Conservation (phyloP, 2,329 filamentous ascomycete species). For the Neofusicoccum ribis region DNA sequence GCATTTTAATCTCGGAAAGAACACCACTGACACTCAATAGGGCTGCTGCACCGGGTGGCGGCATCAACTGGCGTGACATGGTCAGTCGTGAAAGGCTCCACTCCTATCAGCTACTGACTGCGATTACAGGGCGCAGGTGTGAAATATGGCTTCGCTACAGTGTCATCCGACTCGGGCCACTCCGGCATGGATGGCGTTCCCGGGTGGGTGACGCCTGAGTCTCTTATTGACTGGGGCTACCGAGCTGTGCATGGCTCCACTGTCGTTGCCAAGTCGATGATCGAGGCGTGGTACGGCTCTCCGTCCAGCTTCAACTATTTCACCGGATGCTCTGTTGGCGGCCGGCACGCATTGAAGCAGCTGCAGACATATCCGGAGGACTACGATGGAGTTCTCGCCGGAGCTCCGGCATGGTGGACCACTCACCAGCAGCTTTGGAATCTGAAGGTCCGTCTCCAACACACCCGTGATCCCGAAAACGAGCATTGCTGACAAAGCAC, state of each 20-base stretch:
- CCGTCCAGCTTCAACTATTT: conserved; percentile 46
- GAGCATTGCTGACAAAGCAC: too few species aligned
- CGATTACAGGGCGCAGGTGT: neutral
- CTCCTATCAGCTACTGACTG: neutral
- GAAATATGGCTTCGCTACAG: conserved; percentile 46
- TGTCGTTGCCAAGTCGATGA: conserved; percentile 49
- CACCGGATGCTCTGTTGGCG: conserved; percentile 60
- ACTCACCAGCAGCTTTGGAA: conserved; percentile 49
- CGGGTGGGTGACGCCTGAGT: conserved; percentile 40
- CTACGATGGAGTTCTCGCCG: conserved; percentile 60
- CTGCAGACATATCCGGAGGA: conserved; percentile 56
- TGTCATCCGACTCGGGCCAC: conserved; percentile 49
- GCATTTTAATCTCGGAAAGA: conserved; percentile 29
- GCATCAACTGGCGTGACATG: neutral
- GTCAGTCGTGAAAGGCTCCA: neutral
- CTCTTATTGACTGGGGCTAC: conserved; percentile 37
- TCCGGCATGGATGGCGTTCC: conserved; percentile 39
- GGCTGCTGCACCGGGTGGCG: neutral
- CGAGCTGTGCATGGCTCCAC: conserved; percentile 48
- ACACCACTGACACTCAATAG: neutral
- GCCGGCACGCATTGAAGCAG: conserved; percentile 58
- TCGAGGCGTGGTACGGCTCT: conserved; percentile 50
- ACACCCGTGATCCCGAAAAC: too few species aligned
- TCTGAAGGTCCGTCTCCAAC: conserved; percentile 39
- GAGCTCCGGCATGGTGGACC: conserved; percentile 55